Base-by-base conservation (phyloP, 148 eudicot genomes). In the Rhododendron simsii region DNA sequence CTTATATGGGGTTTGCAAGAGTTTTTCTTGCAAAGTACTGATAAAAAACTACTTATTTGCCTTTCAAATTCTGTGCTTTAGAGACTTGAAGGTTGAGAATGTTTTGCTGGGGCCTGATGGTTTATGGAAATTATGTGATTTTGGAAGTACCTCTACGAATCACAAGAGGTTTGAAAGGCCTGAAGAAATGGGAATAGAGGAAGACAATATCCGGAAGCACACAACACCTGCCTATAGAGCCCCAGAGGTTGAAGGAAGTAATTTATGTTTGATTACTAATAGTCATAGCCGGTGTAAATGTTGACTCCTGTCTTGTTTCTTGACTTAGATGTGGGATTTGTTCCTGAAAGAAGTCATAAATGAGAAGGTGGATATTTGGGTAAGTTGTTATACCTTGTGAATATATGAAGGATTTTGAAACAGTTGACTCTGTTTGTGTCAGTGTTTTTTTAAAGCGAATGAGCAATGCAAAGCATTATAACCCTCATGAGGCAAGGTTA, bases 321-420 rank as follows among this genome's bases (percentile, higher is more conserved):
- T 91, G 90, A 33, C 53, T 89, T 86, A 98, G 99, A 98, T 98
- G 99, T 98, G 99, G 99, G 99, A 98, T 89, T 78, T 98, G 82
- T 92, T 87, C 83, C 90, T 95, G 84, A 95, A 92, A 90, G 99
- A 98, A 86, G 86, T 95, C 55, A 94, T 98, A 89, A 98, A 82
- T 82, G 99, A 98, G 94, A 98, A 95, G 88, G 99, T 98, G 13
- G 99, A 98, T 89, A 95, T 98, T 44, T 98, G 99, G 99, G 99
- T 98, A 90, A 94, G 98, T 90, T 85, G 33, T 61, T 26, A 26
- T 48, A 50, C 84, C 69, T 41, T 2, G 4, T 41, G n/a, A 41
- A 74, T 75, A 5, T 39, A 41, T 57, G 55, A 77, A 39, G 44
- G 30, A 59, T 55, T 28, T 39, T 15, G 50, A 84, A 61, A 48